Percentiles rank a stretch among this genome's conserved stretches.
These are phyloP conservation scores for Mesembryanthemum crystallinum DNA, from an alignment of 148 eudicot species.

Conservation along the genomic window DNA sequence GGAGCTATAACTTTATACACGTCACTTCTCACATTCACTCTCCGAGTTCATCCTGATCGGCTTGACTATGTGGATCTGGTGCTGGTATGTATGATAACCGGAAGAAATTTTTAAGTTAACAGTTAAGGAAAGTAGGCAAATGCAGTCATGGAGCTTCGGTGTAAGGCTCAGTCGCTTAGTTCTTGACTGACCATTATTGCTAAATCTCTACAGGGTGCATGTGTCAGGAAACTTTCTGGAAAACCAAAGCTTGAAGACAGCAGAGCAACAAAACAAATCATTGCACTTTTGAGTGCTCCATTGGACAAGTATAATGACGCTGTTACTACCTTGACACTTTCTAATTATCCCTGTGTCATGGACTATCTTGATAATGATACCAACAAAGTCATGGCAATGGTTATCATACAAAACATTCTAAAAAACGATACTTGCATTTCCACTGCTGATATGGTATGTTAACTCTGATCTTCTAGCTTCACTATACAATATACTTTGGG, in stretches of 20 bases:
- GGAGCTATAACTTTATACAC: slow-evolving; percentile 88
- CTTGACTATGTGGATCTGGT: slow-evolving; percentile 98
- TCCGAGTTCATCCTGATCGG: slow-evolving; percentile 98
- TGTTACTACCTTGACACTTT: slow-evolving; percentile 87
- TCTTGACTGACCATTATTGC: neutral
- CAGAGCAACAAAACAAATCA: slow-evolving; percentile 93
- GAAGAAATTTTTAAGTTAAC: too few species aligned
- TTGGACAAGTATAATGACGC: slow-evolving; percentile 91
- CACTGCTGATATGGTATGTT: slow-evolving; percentile 80
- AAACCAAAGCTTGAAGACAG: slow-evolving; percentile 85
- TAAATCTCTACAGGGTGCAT: slow-evolving; percentile 73
- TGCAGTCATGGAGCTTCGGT: too few species aligned
- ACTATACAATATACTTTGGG: slow-evolving; percentile 1
- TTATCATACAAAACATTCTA: slow-evolving; percentile 88
- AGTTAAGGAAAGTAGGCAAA: too few species aligned
- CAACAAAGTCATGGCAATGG: slow-evolving; percentile 97
- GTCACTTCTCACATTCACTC: slow-evolving; percentile 91
- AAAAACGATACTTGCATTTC: slow-evolving; percentile 74
- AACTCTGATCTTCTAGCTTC: neutral
- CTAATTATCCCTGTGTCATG: slow-evolving; percentile 97
- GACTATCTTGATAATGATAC: slow-evolving; percentile 90
- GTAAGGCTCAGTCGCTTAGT: neutral
- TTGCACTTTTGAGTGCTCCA: slow-evolving; percentile 97
- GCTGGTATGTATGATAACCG: slow-evolving; percentile 95
- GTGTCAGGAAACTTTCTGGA: slow-evolving; percentile 81